Evolutionary conservation across 495 filamentous ascomycete genomes (phyloP).

Genomic region (Penicillium egyptiacum): DNA sequence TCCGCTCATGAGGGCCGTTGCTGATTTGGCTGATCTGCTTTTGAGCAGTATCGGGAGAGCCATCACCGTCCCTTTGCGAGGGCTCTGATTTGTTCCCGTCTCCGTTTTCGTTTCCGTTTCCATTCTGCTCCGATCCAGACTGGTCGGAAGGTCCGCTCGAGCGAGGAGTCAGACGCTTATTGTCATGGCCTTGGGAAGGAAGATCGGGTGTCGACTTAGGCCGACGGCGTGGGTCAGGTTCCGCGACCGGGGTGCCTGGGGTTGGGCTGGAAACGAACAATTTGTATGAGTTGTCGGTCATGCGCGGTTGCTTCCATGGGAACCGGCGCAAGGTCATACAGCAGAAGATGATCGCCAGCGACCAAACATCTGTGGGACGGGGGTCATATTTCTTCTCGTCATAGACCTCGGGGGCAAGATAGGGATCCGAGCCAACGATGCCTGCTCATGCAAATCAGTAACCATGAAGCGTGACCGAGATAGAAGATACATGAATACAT

Average conservation of each 20-base stretch:
- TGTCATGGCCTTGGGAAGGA: constrained; percentile 28
- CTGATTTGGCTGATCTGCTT: constrained; percentile 31
- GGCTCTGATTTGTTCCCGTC: constrained; percentile 16
- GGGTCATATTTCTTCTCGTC: constrained; percentile 94
- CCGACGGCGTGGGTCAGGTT: constrained; percentile 44
- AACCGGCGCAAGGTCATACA: constrained; percentile 97
- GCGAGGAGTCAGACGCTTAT: constrained; percentile 20
- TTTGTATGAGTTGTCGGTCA: constrained; percentile 91
- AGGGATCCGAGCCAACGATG: constrained; percentile 96
- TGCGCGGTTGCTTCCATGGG: constrained; percentile 93
- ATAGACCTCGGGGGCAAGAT: constrained; percentile 95
- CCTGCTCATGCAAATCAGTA: constrained; percentile 50
- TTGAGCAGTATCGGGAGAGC: constrained; percentile 24
- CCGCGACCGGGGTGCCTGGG: constrained; percentile 49
- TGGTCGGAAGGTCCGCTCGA: constrained; percentile 16
- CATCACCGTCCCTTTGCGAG: constrained; percentile 16
- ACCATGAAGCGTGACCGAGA: background rate
- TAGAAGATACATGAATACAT: constrained; percentile 34
- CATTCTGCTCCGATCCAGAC: constrained; percentile 20
- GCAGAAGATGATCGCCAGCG: constrained; percentile 96
- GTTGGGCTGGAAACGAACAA: constrained; percentile 80
- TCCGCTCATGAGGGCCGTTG: constrained; percentile 23
- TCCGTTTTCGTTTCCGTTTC: constrained; percentile 16
- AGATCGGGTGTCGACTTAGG: constrained; percentile 44
- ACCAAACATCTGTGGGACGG: constrained; percentile 94